Evolutionary conservation across 2,329 filamentous ascomycete species (phyloP), one percentile per base, ranked within the genome.

Genomic region (Colletotrichum sansevieriae): DNA sequence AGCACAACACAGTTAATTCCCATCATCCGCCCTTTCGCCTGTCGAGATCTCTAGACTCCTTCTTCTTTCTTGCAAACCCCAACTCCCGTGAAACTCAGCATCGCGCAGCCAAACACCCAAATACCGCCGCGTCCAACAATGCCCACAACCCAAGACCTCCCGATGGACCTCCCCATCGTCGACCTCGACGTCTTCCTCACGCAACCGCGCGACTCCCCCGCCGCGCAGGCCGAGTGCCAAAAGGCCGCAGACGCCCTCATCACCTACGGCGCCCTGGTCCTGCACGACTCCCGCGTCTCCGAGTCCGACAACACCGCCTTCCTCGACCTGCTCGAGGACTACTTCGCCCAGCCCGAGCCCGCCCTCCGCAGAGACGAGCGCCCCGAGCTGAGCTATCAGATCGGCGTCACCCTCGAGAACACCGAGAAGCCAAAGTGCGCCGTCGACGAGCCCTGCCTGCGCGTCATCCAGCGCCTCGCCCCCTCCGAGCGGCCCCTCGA

Each of bases 361-460:
- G 76, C 74, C 2, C 81, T 89, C 41, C 76, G 76, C 56, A 75
- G 74, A 41, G 87, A 90, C 72, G 86, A 88, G 79, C 83, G 86
- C 2, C 87, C 87, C 6, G 85, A 85, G 74, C 79, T 89, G 29
- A 83, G 84, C 74, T 89, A 88, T 79, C 87, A 90, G 78, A 82
- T 90, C 57, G 87, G 87, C 71, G 87, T 88, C 47, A 90, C 87
- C 37, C 83, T 90, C 63, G 87, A 88, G 73, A 87, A 88, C 78
- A 90, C 87, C 1, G 87, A 90, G 80, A 87, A 85, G 79, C 87
- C 87, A 63, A 88, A 88, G 78, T 90, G 87, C 76, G 87, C 87
- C 67, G 87, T 88, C 71, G 86, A 89, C 76, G 87, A 85, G 80
- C 86, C 87, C 35, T 90, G 87, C 71, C 82, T 89, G 39, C 79